Evolutionary conservation across 2,329 filamentous ascomycete genomes (phyloP).

Genomic region (Plectosphaerella plurivora): DNA sequence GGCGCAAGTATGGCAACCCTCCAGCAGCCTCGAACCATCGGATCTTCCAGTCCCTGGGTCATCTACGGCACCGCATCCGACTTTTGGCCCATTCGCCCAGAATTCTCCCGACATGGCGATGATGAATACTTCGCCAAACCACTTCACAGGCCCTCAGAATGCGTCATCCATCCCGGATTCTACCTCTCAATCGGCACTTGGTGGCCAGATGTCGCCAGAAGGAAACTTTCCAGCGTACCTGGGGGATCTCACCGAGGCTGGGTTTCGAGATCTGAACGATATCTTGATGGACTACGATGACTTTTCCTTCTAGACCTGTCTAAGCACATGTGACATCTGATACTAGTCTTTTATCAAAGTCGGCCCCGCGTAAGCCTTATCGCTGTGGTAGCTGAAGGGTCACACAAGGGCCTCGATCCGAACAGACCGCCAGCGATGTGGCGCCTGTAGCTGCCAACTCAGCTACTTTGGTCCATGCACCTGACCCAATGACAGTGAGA

Average conservation of each 20-base stretch:
- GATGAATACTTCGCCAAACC: background rate
- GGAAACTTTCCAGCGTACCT: background rate
- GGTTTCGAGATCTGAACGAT: conserved; percentile 5
- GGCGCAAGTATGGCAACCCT: background rate
- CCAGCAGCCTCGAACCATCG: background rate
- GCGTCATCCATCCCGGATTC: background rate
- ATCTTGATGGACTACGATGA: conserved; percentile 10
- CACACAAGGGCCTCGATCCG: too few relatives aligned
- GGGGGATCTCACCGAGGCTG: conserved; percentile 1
- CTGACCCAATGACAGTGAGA: too few relatives aligned
- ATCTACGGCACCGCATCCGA: background rate
- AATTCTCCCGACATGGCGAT: background rate
- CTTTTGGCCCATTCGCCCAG: background rate
- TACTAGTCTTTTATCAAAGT: too few relatives aligned
- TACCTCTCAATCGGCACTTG: background rate
- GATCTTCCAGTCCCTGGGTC: background rate
- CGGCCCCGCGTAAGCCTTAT: too few relatives aligned
- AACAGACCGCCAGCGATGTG: too few relatives aligned
- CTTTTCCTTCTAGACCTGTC: conserved; percentile 3
- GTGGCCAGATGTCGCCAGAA: background rate
- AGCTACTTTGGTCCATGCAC: too few relatives aligned
- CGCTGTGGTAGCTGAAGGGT: too few relatives aligned
- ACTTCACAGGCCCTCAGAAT: background rate
- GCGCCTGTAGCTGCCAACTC: too few relatives aligned
- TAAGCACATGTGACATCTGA: too few relatives aligned